Percentiles rank a stretch among this genome's conserved stretches.
These are phyloP conservation scores for Blastobotrys elegans DNA, from an alignment of 1,139 yeast species.

Conservation along the genomic window DNA sequence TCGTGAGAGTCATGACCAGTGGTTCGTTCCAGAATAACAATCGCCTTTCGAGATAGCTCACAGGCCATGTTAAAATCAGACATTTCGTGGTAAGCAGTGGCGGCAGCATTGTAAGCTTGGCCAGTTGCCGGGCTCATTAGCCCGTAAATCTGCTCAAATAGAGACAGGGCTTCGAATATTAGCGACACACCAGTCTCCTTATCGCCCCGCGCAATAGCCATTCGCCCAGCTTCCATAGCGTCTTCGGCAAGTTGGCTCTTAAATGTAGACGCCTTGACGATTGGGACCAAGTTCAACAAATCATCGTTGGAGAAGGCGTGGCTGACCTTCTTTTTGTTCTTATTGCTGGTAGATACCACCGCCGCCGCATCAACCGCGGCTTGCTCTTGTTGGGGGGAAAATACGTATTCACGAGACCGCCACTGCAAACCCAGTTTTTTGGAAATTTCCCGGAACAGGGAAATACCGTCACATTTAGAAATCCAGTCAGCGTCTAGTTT, in stretches of 20 bases:
- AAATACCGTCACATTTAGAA: constrained; percentile 23
- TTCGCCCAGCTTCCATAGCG: constrained; percentile 54
- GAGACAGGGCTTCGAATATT: constrained; percentile 62
- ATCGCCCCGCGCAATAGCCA: constrained; percentile 31
- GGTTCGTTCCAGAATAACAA: constrained; percentile 71
- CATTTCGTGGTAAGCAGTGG: constrained; percentile 62
- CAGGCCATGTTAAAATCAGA: constrained; percentile 58
- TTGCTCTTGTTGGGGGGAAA: constrained; percentile 23
- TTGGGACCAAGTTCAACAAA: constrained; percentile 64
- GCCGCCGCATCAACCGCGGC: constrained; percentile 20
- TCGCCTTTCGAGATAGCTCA: constrained; percentile 65
- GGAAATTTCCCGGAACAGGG: constrained; percentile 68
- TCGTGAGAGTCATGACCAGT: constrained; percentile 78
- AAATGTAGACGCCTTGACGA: constrained; percentile 64
- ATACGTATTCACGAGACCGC: constrained; percentile 50
- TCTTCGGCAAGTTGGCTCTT: constrained; percentile 70
- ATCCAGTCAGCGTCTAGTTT: constrained; percentile 43
- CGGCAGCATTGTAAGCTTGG: constrained; percentile 57
- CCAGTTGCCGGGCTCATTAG: constrained; percentile 76
- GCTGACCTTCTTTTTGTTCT: not conserved
- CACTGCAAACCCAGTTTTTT: constrained; percentile 84
- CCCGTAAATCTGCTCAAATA: constrained; percentile 84
- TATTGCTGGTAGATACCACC: constrained; percentile 40
- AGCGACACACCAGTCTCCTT: constrained; percentile 38
- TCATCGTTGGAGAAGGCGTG: constrained; percentile 41